phyloP scores from a whole-genome alignment of 2,329 filamentous ascomycete species.

The Beauveria bassiana region DNA sequence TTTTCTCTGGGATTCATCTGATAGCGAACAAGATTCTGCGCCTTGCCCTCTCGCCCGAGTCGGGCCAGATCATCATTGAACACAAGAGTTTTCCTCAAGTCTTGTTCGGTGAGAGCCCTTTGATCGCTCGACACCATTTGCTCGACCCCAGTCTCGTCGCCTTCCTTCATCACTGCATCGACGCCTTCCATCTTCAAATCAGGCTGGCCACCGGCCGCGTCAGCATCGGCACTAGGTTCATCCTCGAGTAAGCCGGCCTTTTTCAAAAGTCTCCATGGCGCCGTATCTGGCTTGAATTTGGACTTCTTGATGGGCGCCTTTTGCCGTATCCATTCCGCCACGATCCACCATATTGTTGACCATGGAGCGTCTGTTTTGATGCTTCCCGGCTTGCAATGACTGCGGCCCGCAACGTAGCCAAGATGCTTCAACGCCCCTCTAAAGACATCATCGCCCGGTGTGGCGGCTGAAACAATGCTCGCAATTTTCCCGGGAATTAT shows the following conservation, averaged over 20 bases:
- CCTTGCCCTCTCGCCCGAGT: constrained; percentile 62
- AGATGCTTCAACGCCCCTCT: constrained; percentile 73
- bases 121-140: constrained; percentile 16
- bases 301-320: constrained; percentile 68
- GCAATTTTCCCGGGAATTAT: constrained; percentile 69
- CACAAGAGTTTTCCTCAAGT: constrained; percentile 49
- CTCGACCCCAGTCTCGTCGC: constrained; percentile 14
- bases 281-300: constrained; percentile 59
- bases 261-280: constrained; percentile 62
- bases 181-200: constrained; percentile 34
- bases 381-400: constrained; percentile 81
- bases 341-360: constrained; percentile 83
- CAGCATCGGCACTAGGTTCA: constrained; percentile 17
- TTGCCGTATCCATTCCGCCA: constrained; percentile 85
- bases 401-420: constrained; percentile 76
- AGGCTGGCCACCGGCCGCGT: constrained; percentile 15
- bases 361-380: constrained; percentile 93
- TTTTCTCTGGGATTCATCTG: constrained; percentile 85
- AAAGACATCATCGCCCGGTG: constrained; percentile 70
- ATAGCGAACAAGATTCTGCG: constrained; percentile 71
- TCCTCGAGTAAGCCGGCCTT: constrained; percentile 31
- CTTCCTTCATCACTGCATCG: constrained; percentile 14
- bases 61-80: constrained; percentile 75
- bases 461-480: constrained; percentile 69
- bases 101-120: constrained; percentile 19